Evolutionary conservation across 169 alveolate species (phyloP), one percentile per base, ranked within the genome.

Genomic region (Cryptosporidium ryanae): DNA sequence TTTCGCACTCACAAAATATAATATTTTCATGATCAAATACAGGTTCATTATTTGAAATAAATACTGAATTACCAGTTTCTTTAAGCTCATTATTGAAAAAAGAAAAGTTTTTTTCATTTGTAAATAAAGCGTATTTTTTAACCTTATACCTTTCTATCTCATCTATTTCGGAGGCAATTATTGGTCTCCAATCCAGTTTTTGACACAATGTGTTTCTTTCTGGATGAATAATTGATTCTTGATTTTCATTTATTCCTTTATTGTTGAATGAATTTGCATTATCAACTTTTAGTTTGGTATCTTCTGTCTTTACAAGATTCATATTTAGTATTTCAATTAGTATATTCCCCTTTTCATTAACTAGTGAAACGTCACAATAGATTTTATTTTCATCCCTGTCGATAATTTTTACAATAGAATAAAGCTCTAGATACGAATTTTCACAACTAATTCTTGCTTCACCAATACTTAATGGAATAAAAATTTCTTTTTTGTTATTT

Each of bases 161-260:
- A 1, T 52, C 27, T 52, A 52, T 0, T 27, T 68, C 83, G 1
- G 38, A 68, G 15, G 83, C 66, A 49, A 50, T 23, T 32, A 68
- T 65, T 55, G 83, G 83, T 52, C 83, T 68, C 83, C 83, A 68
- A 21, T 68, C 83, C 38, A 68, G n/a, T 52, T 68, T 68, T 49
- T 31, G 2, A 8, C 66, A 34, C 21, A 44, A 15, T 4, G 25
- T n/a, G 15, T 52, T 6, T 23, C 52, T 34, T 23, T 23, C 65
- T 38, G 46, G 46, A 38, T 6, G 8, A 38, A 38, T 10, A 38
- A 0, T 38, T 38, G 8, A 38, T 38, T 0, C 46, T 38, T 38
- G 13, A 38, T 38, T 38, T 38, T 0, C 46, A 38, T 38, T 38
- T 4, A 6, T 38, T 38, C 3, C 46, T 38, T 38, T 38, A 10